Base-by-base conservation (phyloP, 2,329 filamentous ascomycete species). In the Emmonsiellopsis sp. region DNA sequence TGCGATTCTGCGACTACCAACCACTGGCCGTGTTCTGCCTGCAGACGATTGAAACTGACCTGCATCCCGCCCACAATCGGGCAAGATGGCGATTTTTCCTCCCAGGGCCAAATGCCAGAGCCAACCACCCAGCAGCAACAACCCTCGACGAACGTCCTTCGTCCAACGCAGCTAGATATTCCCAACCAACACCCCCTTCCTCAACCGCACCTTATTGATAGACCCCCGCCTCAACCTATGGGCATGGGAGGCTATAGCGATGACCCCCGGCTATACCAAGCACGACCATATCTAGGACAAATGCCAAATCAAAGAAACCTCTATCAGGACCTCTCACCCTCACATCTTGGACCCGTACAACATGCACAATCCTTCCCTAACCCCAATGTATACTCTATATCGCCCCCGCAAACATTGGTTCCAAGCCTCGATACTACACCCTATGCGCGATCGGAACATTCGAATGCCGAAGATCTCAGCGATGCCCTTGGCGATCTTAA, bases 1-100 rank as follows among this genome's bases (percentile, higher is more conserved):
- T 98, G 92, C 73, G 93, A 97, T 74, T 90, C 92, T 51, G 92
- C 92, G 16, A 95, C 92, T 11, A 96, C 91, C 41, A 96, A 97
- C 70, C 90, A 89, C 38, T 97, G 93, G 92, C 93, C 93, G 31
- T 97, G 92, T 71, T 93, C 91, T 41, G 89, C 93, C 37, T 98
- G 92, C 69, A 86, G 90, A 57, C 83, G 92, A 48, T 77, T 97
- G 58, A 97, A 96, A 75, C 80, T 96, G 55, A 88, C 93, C 64
- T 97, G 93, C 69, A 85, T 96, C 30, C 89, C 90, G 45, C 93
- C 92, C 3, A 90, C 89, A 54, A 85, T 90, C 55, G 83, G 82
- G 57, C 86, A 87, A 62, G 87, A 90, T 62, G 82, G 84, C 51
- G 72, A 73, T 32, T 65, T 67, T 46, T 26, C 51, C 13, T 55